Conservation (phyloP, 306 rosid genomes). For the Trifolium fragiferum region DNA sequence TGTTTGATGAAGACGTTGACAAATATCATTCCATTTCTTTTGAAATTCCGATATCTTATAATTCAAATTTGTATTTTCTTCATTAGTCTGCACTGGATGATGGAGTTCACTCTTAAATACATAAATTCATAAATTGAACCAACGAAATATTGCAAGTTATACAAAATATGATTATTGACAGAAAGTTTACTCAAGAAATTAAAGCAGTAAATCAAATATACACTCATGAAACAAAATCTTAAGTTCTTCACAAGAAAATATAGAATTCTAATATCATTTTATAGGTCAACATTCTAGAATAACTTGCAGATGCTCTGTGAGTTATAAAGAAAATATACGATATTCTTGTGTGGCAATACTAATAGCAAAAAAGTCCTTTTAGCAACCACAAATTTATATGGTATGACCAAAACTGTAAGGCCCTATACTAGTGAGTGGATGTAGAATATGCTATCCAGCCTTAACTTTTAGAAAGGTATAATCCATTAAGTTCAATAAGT, state of each 20-base stretch:
- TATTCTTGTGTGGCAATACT: constrained; percentile 19
- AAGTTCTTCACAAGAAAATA: constrained; percentile 25
- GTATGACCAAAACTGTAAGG: background rate
- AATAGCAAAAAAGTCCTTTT: constrained; percentile 1
- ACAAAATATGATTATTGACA: constrained; percentile 21
- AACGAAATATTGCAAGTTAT: constrained; percentile 31
- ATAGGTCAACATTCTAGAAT: constrained; percentile 3
- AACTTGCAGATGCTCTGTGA: constrained; percentile 23
- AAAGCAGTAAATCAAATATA: constrained; percentile 7
- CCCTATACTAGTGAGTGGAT: background rate
- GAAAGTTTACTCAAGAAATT: constrained; percentile 24
- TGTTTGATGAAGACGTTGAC: constrained; percentile 59
- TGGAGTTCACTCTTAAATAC: constrained; percentile 53
- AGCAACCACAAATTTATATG: constrained; percentile 16
- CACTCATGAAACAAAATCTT: constrained; percentile 22
- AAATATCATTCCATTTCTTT: constrained; percentile 78
- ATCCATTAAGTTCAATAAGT: constrained; percentile 23
- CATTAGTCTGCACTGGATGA: constrained; percentile 75
- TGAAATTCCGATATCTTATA: constrained; percentile 57
- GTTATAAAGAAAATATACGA: constrained; percentile 13
- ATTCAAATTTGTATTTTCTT: constrained; percentile 55
- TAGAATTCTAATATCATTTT: constrained; percentile 9
- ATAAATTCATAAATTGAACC: constrained; percentile 37
- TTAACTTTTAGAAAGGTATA: constrained; percentile 29
- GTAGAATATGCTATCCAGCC: background rate